phyloP scores from a whole-genome alignment of 23 red algal genomes.

The Rhodosorus marinus region DNA sequence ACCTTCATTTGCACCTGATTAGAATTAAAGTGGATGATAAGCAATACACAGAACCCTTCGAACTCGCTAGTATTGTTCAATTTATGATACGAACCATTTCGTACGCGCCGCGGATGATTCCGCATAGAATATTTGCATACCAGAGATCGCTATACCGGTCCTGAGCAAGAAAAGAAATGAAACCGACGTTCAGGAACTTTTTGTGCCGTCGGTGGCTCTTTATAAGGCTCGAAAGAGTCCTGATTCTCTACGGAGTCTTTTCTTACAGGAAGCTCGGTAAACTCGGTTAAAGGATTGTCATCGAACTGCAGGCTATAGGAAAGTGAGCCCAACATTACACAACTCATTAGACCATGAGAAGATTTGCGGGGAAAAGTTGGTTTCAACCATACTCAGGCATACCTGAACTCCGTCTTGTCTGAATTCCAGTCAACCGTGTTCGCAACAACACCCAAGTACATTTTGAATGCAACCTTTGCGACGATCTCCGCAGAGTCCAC shows the following conservation, averaged over 20 bases:
- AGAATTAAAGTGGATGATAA: not conserved
- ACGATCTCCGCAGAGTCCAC: slow-evolving; percentile 64
- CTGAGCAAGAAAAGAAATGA: too few species aligned
- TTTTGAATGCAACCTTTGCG: slow-evolving; percentile 82
- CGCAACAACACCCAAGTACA: slow-evolving; percentile 81
- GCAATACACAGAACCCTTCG: not conserved
- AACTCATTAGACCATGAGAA: too few species aligned
- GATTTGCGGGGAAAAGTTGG: too few species aligned
- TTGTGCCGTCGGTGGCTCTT: too few species aligned
- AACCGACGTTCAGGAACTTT: too few species aligned
- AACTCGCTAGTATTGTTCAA: not conserved
- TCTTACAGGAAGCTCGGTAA: slow-evolving; percentile 73
- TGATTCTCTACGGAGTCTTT: too few species aligned
- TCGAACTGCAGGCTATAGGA: slow-evolving; percentile 67
- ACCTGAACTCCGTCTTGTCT: slow-evolving; percentile 38
- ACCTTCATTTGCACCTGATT: slow-evolving; percentile 65
- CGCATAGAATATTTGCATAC: slow-evolving; percentile 91
- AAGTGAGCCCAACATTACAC: too few species aligned
- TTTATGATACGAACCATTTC: slow-evolving; percentile 39
- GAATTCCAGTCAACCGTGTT: slow-evolving; percentile 23
- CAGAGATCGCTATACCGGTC: slow-evolving; percentile 26
- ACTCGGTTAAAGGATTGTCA: slow-evolving; percentile 92
- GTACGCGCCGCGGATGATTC: slow-evolving; percentile 75
- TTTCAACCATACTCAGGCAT: too few species aligned
- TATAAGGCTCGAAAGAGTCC: too few species aligned